A percentile compares a stretch with the other conserved stretches of the same genome.
These are phyloP conservation scores for Teratosphaeria zuluensis DNA, from an alignment of 2,329 filamentous ascomycete genomes.

Conservation along the genomic window DNA sequence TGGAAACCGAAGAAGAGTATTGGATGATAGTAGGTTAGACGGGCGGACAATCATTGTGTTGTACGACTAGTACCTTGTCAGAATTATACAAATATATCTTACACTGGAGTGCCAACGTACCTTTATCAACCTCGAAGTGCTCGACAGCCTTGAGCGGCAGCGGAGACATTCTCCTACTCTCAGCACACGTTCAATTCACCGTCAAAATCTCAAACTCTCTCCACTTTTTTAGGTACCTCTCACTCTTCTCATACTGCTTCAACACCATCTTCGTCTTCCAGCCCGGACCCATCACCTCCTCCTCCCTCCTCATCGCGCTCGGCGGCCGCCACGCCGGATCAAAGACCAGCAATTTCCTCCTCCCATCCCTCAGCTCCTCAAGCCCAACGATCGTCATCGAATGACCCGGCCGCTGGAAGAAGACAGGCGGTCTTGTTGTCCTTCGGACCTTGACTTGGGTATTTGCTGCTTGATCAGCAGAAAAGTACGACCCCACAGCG, in stretches of 20 bases:
- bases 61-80: too few relatives aligned
- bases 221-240: conserved; percentile 58
- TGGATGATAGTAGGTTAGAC: neutral
- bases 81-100: too few relatives aligned
- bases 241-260: conserved; percentile 61
- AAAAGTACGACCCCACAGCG: conserved; percentile 65
- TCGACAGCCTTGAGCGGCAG: too few relatives aligned
- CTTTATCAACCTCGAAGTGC: too few relatives aligned
- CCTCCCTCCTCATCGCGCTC: conserved; percentile 44
- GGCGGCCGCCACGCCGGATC: conserved; percentile 74
- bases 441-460: conserved; percentile 47
- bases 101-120: too few relatives aligned
- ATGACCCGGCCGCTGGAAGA: conserved; percentile 82
- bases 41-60: too few relatives aligned
- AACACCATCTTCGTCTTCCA: conserved; percentile 28
- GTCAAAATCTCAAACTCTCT: conserved; percentile 60
- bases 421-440: conserved; percentile 70
- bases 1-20: neutral
- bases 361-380: conserved; percentile 57
- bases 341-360: conserved; percentile 66
- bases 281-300: conserved; percentile 33
- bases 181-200: conserved; percentile 1
- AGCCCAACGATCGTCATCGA: conserved; percentile 84
- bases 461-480: conserved; percentile 10
- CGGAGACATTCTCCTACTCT: too few relatives aligned